Conservation (phyloP, 768 basidiomycete genomes). For the Sistotremastrum niveocremeum region DNA sequence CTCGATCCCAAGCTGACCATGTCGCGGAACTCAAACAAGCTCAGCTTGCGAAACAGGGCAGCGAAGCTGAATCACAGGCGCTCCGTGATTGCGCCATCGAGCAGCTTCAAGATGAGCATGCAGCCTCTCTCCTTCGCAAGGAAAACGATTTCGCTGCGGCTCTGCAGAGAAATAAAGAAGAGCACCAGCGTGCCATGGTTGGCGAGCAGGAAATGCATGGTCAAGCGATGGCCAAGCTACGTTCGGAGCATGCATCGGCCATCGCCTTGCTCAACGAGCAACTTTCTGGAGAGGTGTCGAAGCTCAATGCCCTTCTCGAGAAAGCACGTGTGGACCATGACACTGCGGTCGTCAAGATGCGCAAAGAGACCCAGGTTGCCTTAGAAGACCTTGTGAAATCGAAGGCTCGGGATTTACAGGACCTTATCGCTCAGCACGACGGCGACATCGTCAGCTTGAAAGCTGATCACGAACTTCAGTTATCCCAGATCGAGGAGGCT, state of each 20-base stretch:
- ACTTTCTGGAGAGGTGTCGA: conserved; percentile 34
- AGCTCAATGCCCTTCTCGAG: conserved; percentile 28
- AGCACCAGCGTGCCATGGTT: conserved; percentile 40
- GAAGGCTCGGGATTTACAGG: conserved; percentile 39
- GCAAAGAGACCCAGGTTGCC: conserved; percentile 19
- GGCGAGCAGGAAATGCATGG: conserved; percentile 50
- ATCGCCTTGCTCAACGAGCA: conserved; percentile 19
- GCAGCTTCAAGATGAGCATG: conserved; percentile 61
- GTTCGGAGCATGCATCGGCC: conserved; percentile 22
- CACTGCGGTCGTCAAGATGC: neutral
- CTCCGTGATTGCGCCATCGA: conserved; percentile 47
- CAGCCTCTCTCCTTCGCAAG: conserved; percentile 48
- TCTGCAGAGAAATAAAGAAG: conserved; percentile 48
- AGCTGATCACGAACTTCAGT: conserved; percentile 29
- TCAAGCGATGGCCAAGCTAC: conserved; percentile 17
- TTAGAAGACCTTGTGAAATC: conserved; percentile 37
- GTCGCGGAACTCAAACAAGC: conserved; percentile 55
- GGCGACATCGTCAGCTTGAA: conserved; percentile 38
- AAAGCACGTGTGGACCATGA: conserved; percentile 32
- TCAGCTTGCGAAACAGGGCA: conserved; percentile 64
- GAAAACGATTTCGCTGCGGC: conserved; percentile 54
- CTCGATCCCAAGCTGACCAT: conserved; percentile 66
- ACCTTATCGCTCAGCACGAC: conserved; percentile 42
- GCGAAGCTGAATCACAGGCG: conserved; percentile 61
- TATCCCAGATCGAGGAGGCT: conserved; percentile 26